Evolutionary conservation across 306 rosid genomes (phyloP).

Genomic region (Pyrus bretschneideri): DNA sequence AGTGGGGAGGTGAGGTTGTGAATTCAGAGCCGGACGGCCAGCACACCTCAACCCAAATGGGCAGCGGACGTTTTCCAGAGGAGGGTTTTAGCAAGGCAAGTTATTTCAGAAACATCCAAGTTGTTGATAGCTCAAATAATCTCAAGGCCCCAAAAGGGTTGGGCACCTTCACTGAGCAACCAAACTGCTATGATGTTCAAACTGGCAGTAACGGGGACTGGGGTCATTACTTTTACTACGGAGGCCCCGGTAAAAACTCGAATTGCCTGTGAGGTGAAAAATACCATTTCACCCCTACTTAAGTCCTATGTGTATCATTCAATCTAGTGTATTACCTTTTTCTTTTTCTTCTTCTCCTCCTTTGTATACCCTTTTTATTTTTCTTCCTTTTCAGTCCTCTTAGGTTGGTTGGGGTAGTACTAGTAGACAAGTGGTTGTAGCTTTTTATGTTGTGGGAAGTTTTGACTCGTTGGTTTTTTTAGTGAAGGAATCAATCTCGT

Average conservation of each 20-base stretch:
- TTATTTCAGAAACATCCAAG: constrained; percentile 86
- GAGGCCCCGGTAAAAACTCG: constrained; percentile 90
- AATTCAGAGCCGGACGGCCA: constrained; percentile 73
- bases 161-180: constrained; percentile 84
- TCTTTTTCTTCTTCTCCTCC: neutral
- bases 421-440: neutral
- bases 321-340: constrained; percentile 28
- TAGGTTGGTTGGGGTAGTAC: constrained; percentile 19
- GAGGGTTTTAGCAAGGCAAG: constrained; percentile 92
- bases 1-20: constrained; percentile 99
- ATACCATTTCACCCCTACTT: neutral
- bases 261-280: constrained; percentile 52
- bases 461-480: constrained; percentile 51
- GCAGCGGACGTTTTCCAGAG: constrained; percentile 89
- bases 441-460: constrained; percentile 66
- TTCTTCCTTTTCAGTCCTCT: neutral
- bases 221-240: constrained; percentile 98
- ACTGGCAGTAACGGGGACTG: constrained; percentile 88
- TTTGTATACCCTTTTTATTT: constrained; percentile 27
- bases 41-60: constrained; percentile 96
- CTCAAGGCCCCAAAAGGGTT: constrained; percentile 81
- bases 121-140: constrained; percentile 86
- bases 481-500: constrained; percentile 34
- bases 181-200: constrained; percentile 96
- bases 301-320: constrained; percentile 41